Base-by-base conservation (phyloP, 306 rosid species). In the Cicer arietinum region DNA sequence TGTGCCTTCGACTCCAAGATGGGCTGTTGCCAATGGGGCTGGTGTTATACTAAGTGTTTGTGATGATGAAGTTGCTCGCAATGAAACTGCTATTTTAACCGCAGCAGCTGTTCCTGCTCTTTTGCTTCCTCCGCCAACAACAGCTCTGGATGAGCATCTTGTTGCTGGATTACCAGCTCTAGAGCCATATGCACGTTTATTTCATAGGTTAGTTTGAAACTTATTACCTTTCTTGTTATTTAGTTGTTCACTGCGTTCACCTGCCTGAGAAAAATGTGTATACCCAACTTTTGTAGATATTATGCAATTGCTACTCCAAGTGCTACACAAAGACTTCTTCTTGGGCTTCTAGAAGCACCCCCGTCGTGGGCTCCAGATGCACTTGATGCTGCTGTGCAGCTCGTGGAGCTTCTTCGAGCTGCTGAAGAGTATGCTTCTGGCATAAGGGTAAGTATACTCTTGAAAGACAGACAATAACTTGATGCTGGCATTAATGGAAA, bases 321-420 rank as follows among this genome's bases (percentile, higher is more conserved):
- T 89, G 97, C 98, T 75, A 94, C 98, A 43, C 98, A 94, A 79
- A 90, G 98, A 86, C 98, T 94, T 79, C 97, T 94, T 82, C 93
- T 91, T 71, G 98, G 98, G 73, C 96, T 94, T 76, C 81, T 94
- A 67, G 98, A 94, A 87, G 98, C 98, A 59, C 98, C 98, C 5
- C 98, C 98, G 22, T 94, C 98, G 2, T 94, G 98, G 98, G 98
- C 98, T 78, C 98, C 98, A 10, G 98, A 94, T 87, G 98, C 98
- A 73, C 98, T 94, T 71, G 98, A 94, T 85, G 98, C 98, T 43
- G 94, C 97, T 65, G 97, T 94, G 58, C 98, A 94, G 84, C 97
- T 94, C 63, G 98, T 94, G 83, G 97, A 91, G 71, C 98, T 94
- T 47, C 98, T 94, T 73, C 96, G 98, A 63, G 97, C 98, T 82